These are phyloP conservation scores for Ophiostoma angusticollis DNA, from an alignment of 2,329 filamentous ascomycete genomes.

Conservation along the genomic window DNA sequence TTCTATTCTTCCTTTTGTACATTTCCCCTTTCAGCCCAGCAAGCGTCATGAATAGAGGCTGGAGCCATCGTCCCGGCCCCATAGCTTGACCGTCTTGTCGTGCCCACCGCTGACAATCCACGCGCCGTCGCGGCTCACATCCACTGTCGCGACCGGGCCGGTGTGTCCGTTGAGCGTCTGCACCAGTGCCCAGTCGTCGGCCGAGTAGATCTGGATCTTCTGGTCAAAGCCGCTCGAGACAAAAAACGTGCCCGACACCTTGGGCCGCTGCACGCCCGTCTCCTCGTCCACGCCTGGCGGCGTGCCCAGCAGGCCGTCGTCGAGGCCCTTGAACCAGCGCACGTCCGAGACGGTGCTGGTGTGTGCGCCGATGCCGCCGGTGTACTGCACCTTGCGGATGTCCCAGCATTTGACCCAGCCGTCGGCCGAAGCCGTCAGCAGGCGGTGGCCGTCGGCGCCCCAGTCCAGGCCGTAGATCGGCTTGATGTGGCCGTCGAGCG, in stretches of 20 bases:
- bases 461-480: slow-evolving; percentile 91
- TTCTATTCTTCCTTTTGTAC: background rate
- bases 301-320: slow-evolving; percentile 54
- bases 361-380: slow-evolving; percentile 80
- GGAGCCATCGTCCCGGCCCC: slow-evolving; percentile 71
- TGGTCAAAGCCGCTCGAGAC: slow-evolving; percentile 86
- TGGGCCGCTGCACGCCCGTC: slow-evolving; percentile 55
- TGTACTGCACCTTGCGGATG: slow-evolving; percentile 72
- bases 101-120: slow-evolving; percentile 95
- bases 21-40: background rate
- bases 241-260: slow-evolving; percentile 84
- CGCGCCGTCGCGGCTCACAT: slow-evolving; percentile 70
- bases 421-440: slow-evolving; percentile 84
- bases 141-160: slow-evolving; percentile 80
- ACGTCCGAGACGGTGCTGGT: slow-evolving; percentile 84
- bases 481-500: slow-evolving; percentile 68
- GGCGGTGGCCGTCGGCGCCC: slow-evolving; percentile 80
- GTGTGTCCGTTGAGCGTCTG: slow-evolving; percentile 84
- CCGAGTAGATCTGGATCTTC: slow-evolving; percentile 89
- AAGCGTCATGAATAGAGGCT: slow-evolving; percentile 8
- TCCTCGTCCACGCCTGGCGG: slow-evolving; percentile 45
- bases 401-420: slow-evolving; percentile 99
- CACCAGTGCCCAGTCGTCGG: slow-evolving; percentile 86
- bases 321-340: slow-evolving; percentile 81
- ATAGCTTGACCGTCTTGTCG: slow-evolving; percentile 90